phyloP scores from a whole-genome alignment of 1,139 yeast species.

The Yamadazyma buinensis region DNA sequence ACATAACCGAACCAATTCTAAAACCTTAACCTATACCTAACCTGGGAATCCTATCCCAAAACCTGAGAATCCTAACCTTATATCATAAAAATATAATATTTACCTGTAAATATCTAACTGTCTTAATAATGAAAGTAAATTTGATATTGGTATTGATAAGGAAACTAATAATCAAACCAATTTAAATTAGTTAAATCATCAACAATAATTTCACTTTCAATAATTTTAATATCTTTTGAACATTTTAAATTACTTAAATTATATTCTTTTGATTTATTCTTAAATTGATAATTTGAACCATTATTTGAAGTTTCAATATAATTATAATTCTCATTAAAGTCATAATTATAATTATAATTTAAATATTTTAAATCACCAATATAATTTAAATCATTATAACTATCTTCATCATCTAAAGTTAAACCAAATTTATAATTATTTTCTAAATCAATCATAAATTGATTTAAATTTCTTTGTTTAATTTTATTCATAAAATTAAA shows the following conservation, averaged over 20 bases:
- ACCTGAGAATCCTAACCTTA: not conserved
- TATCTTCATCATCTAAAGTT: slow-evolving; percentile 32
- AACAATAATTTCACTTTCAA: slow-evolving; percentile 9
- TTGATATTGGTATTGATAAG: too few relatives aligned
- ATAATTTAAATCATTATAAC: too few relatives aligned
- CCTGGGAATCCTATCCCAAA: not conserved
- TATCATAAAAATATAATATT: too few relatives aligned
- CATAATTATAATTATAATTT: slow-evolving; percentile 1
- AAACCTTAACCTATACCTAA: not conserved
- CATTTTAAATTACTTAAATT: slow-evolving; percentile 3
- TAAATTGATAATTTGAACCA: not conserved
- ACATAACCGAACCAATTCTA: too few relatives aligned
- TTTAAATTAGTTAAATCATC: slow-evolving; percentile 15
- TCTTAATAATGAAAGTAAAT: too few relatives aligned
- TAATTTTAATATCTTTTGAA: slow-evolving; percentile 5
- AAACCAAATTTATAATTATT: slow-evolving; percentile 25
- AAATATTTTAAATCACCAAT: not conserved
- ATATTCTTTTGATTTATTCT: too few relatives aligned
- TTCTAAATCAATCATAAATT: slow-evolving; percentile 27
- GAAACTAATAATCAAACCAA: slow-evolving; percentile 17
- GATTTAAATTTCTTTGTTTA: slow-evolving; percentile 23
- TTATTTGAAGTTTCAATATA: not conserved
- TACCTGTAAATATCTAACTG: too few relatives aligned
- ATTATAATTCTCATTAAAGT: not conserved
- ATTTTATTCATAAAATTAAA: slow-evolving; percentile 22